phyloP scores from a whole-genome alignment of 192 early-diverging fungal genomes.

The Podochytrium sp. region DNA sequence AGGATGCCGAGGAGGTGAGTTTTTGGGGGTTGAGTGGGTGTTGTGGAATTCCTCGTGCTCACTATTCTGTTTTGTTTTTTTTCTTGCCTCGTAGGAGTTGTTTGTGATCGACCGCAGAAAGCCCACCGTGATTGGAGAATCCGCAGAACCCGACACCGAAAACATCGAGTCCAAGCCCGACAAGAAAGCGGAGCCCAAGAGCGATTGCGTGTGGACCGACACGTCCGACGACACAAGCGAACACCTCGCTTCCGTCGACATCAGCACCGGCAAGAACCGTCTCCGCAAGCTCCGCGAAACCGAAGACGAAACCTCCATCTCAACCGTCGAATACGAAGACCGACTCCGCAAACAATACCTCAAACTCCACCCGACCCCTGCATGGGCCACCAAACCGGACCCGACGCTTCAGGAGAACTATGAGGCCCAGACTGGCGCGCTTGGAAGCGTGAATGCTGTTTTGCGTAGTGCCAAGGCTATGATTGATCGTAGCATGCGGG shows the following conservation, averaged over 20 bases:
- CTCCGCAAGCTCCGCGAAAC: conserved; percentile 78
- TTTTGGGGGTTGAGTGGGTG: not conserved
- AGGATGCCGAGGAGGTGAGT: conserved; percentile 19
- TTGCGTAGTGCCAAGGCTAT: conserved; percentile 31
- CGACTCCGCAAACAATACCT: conserved; percentile 85
- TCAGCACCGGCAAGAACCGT: conserved; percentile 62
- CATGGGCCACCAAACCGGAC: conserved; percentile 69
- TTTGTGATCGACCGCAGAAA: conserved; percentile 32
- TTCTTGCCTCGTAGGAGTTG: conserved; percentile 10
- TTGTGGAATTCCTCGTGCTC: not conserved
- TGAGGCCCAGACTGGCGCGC: conserved; percentile 2
- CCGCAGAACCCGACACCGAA: conserved; percentile 35
- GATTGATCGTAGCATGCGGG: conserved; percentile 13
- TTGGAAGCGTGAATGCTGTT: conserved; percentile 33
- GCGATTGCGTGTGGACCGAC: not conserved
- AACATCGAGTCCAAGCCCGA: conserved; percentile 20
- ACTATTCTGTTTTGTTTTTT: not conserved
- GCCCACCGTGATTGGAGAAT: conserved; percentile 25
- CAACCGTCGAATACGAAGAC: conserved; percentile 80
- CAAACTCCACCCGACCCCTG: conserved; percentile 82
- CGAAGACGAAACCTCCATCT: conserved; percentile 76
- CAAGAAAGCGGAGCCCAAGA: conserved; percentile 50
- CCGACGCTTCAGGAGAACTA: conserved; percentile 18
- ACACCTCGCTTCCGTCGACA: conserved; percentile 69
- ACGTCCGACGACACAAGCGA: conserved; percentile 71